Evolutionary conservation across 1,139 yeast genomes (phyloP), one percentile per base, ranked within the genome.

Genomic region (Suhomyces chickasaworum): DNA sequence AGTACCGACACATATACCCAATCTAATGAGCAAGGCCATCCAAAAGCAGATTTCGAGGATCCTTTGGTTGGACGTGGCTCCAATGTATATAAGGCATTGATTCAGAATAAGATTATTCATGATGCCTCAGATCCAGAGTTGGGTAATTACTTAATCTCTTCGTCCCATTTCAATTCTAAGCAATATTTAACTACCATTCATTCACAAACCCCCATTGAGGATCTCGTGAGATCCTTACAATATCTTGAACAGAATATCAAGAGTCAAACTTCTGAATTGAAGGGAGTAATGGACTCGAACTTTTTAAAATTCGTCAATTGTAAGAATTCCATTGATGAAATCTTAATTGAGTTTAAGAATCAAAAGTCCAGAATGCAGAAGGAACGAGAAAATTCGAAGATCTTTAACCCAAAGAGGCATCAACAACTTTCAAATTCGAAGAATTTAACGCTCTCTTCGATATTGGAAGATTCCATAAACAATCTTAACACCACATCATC

Each of bases 241-340:
- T 74, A 68, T 42, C 70, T 91, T 48, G 90, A 89, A 53, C 61
- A 66, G 23, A 80, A 82, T 23, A 81, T 91, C 29, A 76, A 80
- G 16, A 71, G 79, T 18, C 86, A 86, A 57, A 82, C 88, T n/a
- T 73, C 75, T 10, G 85, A 86, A 42, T 69, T 91, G 59, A 80
- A 84, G 53, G 67, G 68, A 13, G 77, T 87, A 29, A 86, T 91
- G 7, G 88, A 87, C 56, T 75, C 80, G 20, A 93, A 91, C 60
- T 90, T 83, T 60, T 79, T 82, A 46, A 77, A 80, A 55, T 89
- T 90, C 55, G 86, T 91, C 41, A 80, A 83, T 56, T 82, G 91
- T 46, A 93, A 93, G 63, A 80, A 86, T 42, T 59, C 73, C 3
- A 73, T 75, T 30, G 80, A 75, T 53, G 64, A 66, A 25, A 63